Base-by-base conservation (phyloP, 2,329 filamentous ascomycete genomes). In the Tetracladium maxilliforme region DNA sequence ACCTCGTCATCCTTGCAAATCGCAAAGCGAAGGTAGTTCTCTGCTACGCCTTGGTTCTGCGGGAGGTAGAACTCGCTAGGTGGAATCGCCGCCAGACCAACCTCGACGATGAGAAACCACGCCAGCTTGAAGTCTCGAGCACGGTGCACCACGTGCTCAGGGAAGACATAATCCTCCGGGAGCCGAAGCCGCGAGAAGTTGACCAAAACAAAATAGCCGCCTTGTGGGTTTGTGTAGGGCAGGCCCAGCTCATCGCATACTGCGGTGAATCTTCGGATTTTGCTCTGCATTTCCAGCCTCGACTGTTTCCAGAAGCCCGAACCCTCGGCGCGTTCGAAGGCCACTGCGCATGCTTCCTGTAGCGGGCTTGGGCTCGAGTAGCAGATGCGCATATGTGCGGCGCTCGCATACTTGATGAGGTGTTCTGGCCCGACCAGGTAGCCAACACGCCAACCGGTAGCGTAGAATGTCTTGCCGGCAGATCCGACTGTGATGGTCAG, bases 31-130 rank as follows among this genome's bases (percentile, higher is more conserved):
- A 94, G 64, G 54, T 90, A 94, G 40, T 93, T 75, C 58, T 93
- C 78, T 0, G 79, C 86, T 35, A 92, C 69, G 39, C 77, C 70
- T 14, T 77, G 70, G 41, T 92, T 92, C 22, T 51, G 54, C 6
- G 80, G 71, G 1, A 84, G 92, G 48, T 92, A 93, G 52, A 94
- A 94, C 52, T 94, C 86, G 0, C 5, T 15, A 24, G 86, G 86
- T n/a, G 86, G 86, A 33, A 94, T 92, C 7, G 84, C 83, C 4
- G 86, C 86, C 14, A 94, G 81, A 8, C 86, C 86, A n/a, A 94
- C 59, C 57, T 94, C 84, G 48, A 82, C 83, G 52, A 94, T 94
- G 40, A 92, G 53, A 57, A 93, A 93, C 84, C 86, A 94, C 11
- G 72, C 70, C 22, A 94, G 67, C 60, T 90, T 79, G 56, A 93